Percentiles rank a stretch among this genome's conserved stretches.
These are phyloP conservation scores for Apiospora kogelbergensis DNA, from an alignment of 2,329 filamentous ascomycete species.

Conservation along the genomic window DNA sequence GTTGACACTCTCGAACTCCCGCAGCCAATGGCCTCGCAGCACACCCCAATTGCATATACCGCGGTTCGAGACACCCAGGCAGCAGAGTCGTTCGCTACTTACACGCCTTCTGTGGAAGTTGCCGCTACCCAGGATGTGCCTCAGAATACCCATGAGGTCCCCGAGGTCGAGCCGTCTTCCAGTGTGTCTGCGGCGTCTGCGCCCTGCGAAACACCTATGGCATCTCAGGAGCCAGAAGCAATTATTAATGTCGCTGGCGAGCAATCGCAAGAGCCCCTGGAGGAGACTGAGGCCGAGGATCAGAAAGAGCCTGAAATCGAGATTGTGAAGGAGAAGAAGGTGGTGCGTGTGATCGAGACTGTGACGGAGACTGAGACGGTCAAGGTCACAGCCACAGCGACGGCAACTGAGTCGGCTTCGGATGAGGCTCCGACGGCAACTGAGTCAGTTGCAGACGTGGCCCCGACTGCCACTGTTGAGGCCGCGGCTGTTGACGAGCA, in stretches of 20 bases:
- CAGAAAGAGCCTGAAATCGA: slow-evolving; percentile 12
- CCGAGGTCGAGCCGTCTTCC: slow-evolving; percentile 23
- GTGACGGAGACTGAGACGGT: slow-evolving; percentile 34
- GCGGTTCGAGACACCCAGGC: not conserved
- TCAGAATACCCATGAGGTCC: not conserved
- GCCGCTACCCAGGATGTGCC: not conserved
- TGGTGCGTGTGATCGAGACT: slow-evolving; percentile 35
- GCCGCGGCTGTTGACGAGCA: not conserved
- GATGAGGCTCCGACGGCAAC: not conserved
- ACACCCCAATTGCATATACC: not conserved
- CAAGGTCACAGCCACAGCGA: slow-evolving; percentile 17
- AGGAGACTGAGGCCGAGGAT: not conserved
- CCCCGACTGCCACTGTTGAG: not conserved
- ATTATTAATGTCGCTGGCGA: not conserved
- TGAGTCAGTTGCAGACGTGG: not conserved
- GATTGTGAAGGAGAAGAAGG: slow-evolving; percentile 28
- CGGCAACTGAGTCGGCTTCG: not conserved
- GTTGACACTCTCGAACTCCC: not conserved
- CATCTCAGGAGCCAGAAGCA: not conserved
- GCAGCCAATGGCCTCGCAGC: not conserved
- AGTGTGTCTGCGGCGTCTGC: slow-evolving; percentile 17
- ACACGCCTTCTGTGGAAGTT: not conserved
- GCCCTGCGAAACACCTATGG: slow-evolving; percentile 13
- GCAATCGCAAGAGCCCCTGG: not conserved
- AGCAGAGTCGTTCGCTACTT: not conserved